Evolutionary conservation across 139 green algal species (phyloP).

Genomic region (Penium margaritaceum): DNA sequence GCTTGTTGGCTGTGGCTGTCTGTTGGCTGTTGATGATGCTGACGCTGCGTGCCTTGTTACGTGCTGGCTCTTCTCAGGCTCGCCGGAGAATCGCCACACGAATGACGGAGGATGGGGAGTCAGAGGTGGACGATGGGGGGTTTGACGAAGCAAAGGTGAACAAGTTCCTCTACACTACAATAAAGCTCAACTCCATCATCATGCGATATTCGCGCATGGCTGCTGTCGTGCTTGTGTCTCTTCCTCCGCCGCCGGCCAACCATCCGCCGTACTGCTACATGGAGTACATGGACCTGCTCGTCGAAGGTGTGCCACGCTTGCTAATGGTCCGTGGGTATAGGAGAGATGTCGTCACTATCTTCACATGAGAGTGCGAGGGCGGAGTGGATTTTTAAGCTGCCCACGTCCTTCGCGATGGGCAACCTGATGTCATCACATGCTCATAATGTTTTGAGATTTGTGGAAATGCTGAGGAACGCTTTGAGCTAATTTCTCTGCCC

Average conservation of each 20-base stretch:
- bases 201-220: slow-evolving; percentile 39
- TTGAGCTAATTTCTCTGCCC: no score
- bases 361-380: no score
- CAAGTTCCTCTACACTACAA: slow-evolving; percentile 45
- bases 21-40: no score
- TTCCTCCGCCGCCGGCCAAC: slow-evolving; percentile 41
- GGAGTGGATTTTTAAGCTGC: no score
- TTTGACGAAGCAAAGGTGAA: slow-evolving; percentile 41
- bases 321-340: slow-evolving; percentile 47
- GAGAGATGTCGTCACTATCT: slow-evolving; percentile 50
- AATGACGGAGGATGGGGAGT: not conserved
- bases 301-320: slow-evolving; percentile 40
- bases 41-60: no score
- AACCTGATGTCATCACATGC: no score
- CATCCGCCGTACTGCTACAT: slow-evolving; percentile 49
- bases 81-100: not conserved
- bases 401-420: no score
- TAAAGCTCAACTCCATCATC: slow-evolving; percentile 52
- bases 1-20: no score
- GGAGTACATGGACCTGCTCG: slow-evolving; percentile 51
- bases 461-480: no score
- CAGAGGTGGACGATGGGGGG: not conserved
- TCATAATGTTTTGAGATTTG: no score
- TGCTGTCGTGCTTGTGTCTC: slow-evolving; percentile 41
- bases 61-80: no score